Evolutionary conservation across 2,329 filamentous ascomycete species (phyloP).

Genomic region (Fusarium nisikadoi): DNA sequence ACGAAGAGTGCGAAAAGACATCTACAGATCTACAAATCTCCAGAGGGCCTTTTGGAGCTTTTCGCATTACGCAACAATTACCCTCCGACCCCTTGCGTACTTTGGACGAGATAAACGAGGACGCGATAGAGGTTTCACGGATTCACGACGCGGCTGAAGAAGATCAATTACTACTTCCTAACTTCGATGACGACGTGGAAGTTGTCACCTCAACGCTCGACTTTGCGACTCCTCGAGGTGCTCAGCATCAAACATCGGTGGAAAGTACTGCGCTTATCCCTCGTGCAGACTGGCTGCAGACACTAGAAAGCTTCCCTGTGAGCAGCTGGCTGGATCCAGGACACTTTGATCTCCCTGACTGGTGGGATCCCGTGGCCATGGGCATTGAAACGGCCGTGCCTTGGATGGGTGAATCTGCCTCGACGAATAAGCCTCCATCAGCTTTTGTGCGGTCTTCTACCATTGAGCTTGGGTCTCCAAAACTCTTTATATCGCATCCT

Average conservation of each 20-base stretch:
- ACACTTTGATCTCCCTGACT: background rate
- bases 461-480: accelerated
- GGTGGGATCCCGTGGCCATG: constrained; percentile 12
- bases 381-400: background rate
- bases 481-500: accelerated
- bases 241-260: background rate
- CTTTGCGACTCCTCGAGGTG: background rate
- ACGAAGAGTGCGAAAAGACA: constrained; percentile 22
- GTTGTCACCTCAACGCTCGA: background rate
- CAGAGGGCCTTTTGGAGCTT: constrained; percentile 30
- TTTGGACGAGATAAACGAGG: background rate
- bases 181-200: background rate
- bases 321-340: background rate
- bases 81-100: accelerated
- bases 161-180: background rate
- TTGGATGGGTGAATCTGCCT: background rate
- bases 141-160: accelerated
- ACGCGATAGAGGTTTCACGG: accelerated
- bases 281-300: background rate
- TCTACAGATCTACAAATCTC: constrained; percentile 13
- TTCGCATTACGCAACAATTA: background rate
- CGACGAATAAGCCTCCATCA: background rate
- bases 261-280: background rate
- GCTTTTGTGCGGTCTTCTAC: background rate
- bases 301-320: background rate